Conservation (phyloP, 2,329 filamentous ascomycete species). For the Diplodia corticola region DNA sequence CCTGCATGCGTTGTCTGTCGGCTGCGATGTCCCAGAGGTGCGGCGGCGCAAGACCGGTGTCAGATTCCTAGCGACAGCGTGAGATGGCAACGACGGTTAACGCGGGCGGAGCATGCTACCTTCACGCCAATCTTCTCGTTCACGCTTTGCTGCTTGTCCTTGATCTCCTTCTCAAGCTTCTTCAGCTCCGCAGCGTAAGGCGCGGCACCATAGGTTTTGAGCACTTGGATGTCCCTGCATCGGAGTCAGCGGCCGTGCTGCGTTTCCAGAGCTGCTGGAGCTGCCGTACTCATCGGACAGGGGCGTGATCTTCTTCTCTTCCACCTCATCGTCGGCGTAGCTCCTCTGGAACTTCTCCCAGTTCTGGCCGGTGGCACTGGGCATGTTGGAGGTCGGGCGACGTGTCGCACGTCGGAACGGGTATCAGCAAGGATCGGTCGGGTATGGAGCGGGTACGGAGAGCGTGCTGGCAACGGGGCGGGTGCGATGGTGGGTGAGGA, state of each 20-base stretch:
- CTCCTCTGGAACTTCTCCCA: slow-evolving; percentile 99
- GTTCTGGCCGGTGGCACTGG: slow-evolving; percentile 87
- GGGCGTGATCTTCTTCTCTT: slow-evolving; percentile 99
- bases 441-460: not conserved
- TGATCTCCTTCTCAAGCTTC: slow-evolving; percentile 99
- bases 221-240: slow-evolving; percentile 91
- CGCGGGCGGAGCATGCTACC: slow-evolving; percentile 44
- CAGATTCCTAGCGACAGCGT: slow-evolving; percentile 70
- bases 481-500: slow-evolving; percentile 18
- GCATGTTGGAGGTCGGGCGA: slow-evolving; percentile 59
- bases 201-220: slow-evolving; percentile 97
- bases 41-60: slow-evolving; percentile 95
- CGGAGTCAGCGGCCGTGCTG: slow-evolving; percentile 35
- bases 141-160: slow-evolving; percentile 96
- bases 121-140: slow-evolving; percentile 97
- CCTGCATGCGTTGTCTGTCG: slow-evolving; percentile 96
- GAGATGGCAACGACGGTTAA: not conserved
- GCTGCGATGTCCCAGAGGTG: slow-evolving; percentile 99
- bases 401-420: slow-evolving; percentile 4
- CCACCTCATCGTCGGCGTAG: slow-evolving; percentile 92
- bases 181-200: slow-evolving; percentile 92
- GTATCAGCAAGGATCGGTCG: slow-evolving; percentile 1
- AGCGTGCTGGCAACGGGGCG: not conserved
- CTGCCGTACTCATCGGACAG: slow-evolving; percentile 85
- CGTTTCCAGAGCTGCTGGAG: not conserved